These are phyloP conservation scores for Eimeria mitis DNA, from an alignment of 169 alveolate genomes.

Conservation along the genomic window DNA sequence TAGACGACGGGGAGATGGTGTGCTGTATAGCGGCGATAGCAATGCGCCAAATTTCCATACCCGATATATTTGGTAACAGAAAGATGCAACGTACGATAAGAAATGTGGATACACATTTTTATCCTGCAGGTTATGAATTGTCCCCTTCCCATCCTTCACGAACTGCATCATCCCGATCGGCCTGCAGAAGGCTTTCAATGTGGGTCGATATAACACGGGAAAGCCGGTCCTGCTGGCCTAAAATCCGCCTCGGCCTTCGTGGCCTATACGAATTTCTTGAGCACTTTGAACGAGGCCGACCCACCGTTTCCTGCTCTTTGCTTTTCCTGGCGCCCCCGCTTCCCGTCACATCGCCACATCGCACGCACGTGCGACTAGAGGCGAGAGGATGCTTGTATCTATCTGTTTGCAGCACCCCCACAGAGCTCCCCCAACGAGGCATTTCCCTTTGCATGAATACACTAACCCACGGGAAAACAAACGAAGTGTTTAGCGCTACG, in stretches of 20 bases:
- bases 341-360: not conserved
- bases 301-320: not conserved
- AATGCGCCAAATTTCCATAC: not conserved
- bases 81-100: not conserved
- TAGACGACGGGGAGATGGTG: not conserved
- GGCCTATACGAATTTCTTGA: not conserved
- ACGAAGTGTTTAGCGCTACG: not conserved
- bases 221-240: not conserved
- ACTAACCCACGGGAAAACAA: not conserved
- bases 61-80: not conserved
- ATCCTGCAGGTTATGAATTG: not conserved
- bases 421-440: not conserved
- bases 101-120: not conserved
- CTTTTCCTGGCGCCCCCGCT: not conserved
- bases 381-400: not conserved
- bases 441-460: not conserved
- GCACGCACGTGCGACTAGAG: not conserved
- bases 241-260: not conserved
- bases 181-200: not conserved
- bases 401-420: not conserved
- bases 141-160: not conserved
- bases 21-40: not conserved
- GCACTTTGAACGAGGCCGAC: not conserved
- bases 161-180: not conserved
- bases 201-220: not conserved